Evolutionary conservation across 352 stramenopile species (phyloP).

Genomic region (Globisporangium takayamanum): DNA sequence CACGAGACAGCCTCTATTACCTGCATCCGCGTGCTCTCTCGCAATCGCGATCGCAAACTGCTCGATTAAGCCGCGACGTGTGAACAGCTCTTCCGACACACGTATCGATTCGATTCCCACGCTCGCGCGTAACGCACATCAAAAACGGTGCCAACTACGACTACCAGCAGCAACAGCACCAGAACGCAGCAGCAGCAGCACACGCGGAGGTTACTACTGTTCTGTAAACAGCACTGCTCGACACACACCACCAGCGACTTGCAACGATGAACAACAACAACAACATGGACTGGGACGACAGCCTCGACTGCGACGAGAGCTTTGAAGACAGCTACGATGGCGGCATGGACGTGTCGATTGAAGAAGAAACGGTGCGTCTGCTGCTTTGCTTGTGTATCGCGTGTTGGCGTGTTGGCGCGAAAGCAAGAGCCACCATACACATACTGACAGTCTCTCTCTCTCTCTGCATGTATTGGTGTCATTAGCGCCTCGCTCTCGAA

Average conservation of each 20-base stretch:
- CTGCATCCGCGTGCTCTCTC: background rate
- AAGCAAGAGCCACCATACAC: no score
- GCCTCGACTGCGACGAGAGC: slow-evolving; percentile 76
- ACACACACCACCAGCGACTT: slow-evolving; percentile 1
- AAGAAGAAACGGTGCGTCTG: slow-evolving; percentile 34
- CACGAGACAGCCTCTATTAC: background rate
- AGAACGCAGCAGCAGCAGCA: background rate
- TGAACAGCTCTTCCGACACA: background rate
- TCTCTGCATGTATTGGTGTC: background rate
- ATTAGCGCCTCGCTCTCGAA: slow-evolving; percentile 59
- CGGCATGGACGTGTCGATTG: slow-evolving; percentile 31
- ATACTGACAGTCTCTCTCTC: background rate
- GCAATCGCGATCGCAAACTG: background rate
- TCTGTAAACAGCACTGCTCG: background rate
- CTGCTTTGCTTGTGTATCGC: no score
- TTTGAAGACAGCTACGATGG: slow-evolving; percentile 53
- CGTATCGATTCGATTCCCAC: background rate
- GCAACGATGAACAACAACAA: background rate
- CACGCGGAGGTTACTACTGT: background rate
- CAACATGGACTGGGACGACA: slow-evolving; percentile 56
- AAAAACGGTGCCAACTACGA: background rate
- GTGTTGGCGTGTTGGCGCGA: no score
- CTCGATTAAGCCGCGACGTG: background rate
- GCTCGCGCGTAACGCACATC: background rate
- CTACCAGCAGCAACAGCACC: background rate